Evolutionary conservation across 805 yeast species (phyloP).

Genomic region (Metschnikowia peoriensis): DNA sequence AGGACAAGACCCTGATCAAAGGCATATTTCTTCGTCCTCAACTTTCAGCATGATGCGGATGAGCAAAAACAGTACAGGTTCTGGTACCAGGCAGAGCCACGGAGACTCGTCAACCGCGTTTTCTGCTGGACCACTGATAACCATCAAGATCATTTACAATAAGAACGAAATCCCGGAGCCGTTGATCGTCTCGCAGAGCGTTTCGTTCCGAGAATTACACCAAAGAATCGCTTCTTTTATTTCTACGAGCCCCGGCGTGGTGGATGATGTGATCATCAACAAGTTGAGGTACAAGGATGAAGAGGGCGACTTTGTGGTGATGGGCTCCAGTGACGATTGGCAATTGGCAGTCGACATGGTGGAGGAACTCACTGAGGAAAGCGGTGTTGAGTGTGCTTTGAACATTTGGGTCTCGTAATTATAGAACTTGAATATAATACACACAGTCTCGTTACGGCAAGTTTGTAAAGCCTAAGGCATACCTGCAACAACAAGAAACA

Average conservation of each 20-base stretch:
- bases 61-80: conserved; percentile 23
- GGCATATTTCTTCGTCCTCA: conserved; percentile 43
- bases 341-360: conserved; percentile 69
- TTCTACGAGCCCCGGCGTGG: conserved; percentile 50
- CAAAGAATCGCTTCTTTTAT: conserved; percentile 55
- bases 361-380: conserved; percentile 29
- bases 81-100: conserved; percentile 14
- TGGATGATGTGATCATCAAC: conserved; percentile 49
- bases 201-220: conserved; percentile 53
- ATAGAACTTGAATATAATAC: background rate
- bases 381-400: conserved; percentile 23
- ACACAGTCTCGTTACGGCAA: no score
- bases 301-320: conserved; percentile 88
- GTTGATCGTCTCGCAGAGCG: conserved; percentile 26
- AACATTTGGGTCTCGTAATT: conserved; percentile 42
- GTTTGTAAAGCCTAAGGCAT: no score
- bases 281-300: conserved; percentile 86
- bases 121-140: conserved; percentile 14
- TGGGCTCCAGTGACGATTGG: conserved; percentile 89
- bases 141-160: conserved; percentile 34
- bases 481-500: no score
- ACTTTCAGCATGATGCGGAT: conserved; percentile 42
- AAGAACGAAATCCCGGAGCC: conserved; percentile 28
- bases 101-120: conserved; percentile 9
- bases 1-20: conserved; percentile 27